Base-by-base conservation (phyloP, 202 grass and related monocot species). In the Zoysia matrella region DNA sequence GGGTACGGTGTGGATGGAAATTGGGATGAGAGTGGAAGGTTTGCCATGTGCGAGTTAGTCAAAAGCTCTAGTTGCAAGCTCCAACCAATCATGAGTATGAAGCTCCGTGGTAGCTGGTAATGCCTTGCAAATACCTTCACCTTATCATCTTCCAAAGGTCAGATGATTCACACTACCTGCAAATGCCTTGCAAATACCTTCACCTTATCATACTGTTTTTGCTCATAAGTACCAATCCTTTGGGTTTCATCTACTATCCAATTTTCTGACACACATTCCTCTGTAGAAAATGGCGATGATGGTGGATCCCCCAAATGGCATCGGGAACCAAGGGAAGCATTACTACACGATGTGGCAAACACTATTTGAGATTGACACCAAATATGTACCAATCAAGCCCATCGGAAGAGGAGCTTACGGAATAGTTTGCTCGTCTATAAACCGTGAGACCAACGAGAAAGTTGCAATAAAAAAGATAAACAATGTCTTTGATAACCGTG, bases 281-380 rank as follows among this genome's bases (percentile, higher is more conserved):
- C 3, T 1, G 48, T 50, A 64, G 73, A 82, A 82, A 18, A 94
- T 97, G 94, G 94, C 94, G 11, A 91, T 79, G 86, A 71, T 92
- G 87, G 92, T 91, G 61, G 94, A 97, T 66, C 94, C 94, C 6
- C 94, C 94, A 6, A 92, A 92, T 83, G 94, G 94, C 60, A 87
- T 80, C 81, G 90, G 78, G 1, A 91, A 84, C 80, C 88, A 87
- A 51, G 94, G 94, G 43, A 97, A 97, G 69, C 92, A 92, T 65
- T 97, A 94, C 81, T 97, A 92, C 75, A 88, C 94, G 40, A 97
- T 97, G 90, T 94, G 92, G 94, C 89, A 97, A 75, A 94, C 86
- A 1, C 76, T 94, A 46, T 97, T 97, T 60, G 94, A 97, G 83
- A 91, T 97, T 0, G 94, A 97, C 81, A 94, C 86, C 4, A 97